Conservation (phyloP, 441 rosid species). For the Erodium chrysanthum region DNA sequence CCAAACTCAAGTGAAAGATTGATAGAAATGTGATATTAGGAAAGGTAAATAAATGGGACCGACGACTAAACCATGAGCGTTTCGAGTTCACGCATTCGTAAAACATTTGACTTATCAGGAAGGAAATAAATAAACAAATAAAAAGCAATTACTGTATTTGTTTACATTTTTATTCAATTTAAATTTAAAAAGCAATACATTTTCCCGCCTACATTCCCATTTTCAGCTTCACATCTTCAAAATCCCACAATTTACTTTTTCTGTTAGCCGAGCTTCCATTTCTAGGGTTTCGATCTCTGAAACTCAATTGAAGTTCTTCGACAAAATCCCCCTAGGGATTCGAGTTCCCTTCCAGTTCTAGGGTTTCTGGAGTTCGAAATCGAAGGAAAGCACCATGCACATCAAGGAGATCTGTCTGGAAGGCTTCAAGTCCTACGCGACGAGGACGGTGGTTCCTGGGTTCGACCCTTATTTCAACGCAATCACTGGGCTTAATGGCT, state of each 20-base stretch:
- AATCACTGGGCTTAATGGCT: constrained; percentile 85
- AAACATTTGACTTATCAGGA: too few species aligned
- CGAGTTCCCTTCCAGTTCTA: background rate
- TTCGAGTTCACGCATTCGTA: too few species aligned
- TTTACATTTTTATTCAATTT: background rate
- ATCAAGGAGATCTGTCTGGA: constrained; percentile 83
- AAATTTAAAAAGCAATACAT: background rate
- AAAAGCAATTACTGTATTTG: too few species aligned
- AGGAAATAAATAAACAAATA: too few species aligned
- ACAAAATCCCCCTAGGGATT: background rate
- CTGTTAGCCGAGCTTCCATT: background rate
- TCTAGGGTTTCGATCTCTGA: constrained; percentile 4
- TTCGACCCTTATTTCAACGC: constrained; percentile 93
- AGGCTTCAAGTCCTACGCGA: constrained; percentile 93
- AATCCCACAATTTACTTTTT: background rate
- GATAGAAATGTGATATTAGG: too few species aligned
- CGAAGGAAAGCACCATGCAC: constrained; percentile 35
- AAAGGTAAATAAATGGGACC: too few species aligned
- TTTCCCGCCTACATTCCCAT: constrained; percentile 1
- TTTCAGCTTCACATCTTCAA: background rate
- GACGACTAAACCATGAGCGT: too few species aligned
- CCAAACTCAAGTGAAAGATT: too few species aligned
- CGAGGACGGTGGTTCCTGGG: constrained; percentile 79
- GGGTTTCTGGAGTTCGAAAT: constrained; percentile 10
- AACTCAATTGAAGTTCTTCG: background rate